These are phyloP conservation scores for Acacia pycnantha DNA, from an alignment of 331 rosid species.

Conservation along the genomic window DNA sequence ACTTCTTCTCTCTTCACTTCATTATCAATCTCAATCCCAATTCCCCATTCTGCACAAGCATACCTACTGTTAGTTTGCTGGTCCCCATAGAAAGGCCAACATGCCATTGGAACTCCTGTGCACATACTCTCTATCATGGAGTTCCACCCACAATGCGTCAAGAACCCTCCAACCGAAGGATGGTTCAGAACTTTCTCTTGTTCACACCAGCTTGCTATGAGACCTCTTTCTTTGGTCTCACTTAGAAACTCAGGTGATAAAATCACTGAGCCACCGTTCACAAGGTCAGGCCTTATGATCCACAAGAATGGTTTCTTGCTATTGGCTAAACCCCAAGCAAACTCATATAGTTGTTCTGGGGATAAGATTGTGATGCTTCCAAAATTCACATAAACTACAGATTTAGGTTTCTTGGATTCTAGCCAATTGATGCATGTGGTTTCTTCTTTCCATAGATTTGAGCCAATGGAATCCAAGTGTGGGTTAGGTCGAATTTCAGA, in stretches of 20 bases:
- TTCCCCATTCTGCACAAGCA: not conserved
- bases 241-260: not conserved
- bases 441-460: constrained; percentile 4
- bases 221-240: not conserved
- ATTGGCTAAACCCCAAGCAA: not conserved
- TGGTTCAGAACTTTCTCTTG: not conserved
- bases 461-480: not conserved
- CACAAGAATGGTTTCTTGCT: not conserved
- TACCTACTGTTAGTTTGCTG: not conserved
- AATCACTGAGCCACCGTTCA: not conserved
- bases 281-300: not conserved
- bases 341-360: not conserved
- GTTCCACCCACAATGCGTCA: not conserved
- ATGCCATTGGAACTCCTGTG: not conserved
- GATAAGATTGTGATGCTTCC: not conserved
- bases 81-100: constrained; percentile 4
- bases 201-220: not conserved
- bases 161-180: not conserved
- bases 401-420: not conserved
- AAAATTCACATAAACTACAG: not conserved
- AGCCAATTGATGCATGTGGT: not conserved
- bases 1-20: not conserved
- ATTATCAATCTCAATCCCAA: not conserved
- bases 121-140: not conserved
- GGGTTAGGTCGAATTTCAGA: not conserved